A percentile compares a stretch with the other conserved stretches of the same genome.
Evolutionary conservation across 352 stramenopile genomes (phyloP).

Genomic region (Phytophthora macrochlamydospora): DNA sequence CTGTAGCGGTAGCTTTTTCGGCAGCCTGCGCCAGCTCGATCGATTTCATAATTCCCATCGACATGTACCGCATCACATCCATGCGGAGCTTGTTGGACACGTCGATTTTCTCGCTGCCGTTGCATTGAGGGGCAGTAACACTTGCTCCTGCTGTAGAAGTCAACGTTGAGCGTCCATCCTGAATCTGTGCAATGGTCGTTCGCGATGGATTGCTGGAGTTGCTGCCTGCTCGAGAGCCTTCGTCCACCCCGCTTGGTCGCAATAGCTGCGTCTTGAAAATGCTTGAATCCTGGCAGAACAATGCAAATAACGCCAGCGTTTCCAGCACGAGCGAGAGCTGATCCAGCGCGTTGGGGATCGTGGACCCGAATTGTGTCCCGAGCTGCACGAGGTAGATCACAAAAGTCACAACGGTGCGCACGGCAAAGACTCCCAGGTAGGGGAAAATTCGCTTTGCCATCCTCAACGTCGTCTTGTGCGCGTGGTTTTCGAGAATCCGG

Average conservation of each 20-base stretch:
- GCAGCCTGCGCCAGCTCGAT: constrained; percentile 55
- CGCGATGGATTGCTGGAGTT: constrained; percentile 18
- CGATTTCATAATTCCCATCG: constrained; percentile 79
- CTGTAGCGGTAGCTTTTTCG: constrained; percentile 17
- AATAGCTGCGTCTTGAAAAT: constrained; percentile 43
- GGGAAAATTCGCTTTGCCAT: constrained; percentile 87
- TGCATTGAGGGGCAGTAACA: background rate
- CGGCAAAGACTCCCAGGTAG: constrained; percentile 71
- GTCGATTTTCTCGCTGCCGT: constrained; percentile 52
- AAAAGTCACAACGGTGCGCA: constrained; percentile 53
- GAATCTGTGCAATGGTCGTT: constrained; percentile 35
- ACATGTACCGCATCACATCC: constrained; percentile 90
- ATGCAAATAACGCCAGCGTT: constrained; percentile 65
- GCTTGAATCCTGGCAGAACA: constrained; percentile 79
- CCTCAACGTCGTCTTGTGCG: constrained; percentile 71
- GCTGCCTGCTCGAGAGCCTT: constrained; percentile 8
- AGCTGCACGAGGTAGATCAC: constrained; percentile 62
- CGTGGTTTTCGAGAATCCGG: constrained; percentile 72
- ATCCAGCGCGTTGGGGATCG: constrained; percentile 64
- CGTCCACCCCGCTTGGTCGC: background rate
- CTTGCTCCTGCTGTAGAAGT: constrained; percentile 24
- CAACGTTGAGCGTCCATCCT: constrained; percentile 25
- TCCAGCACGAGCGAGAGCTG: constrained; percentile 79
- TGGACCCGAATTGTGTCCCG: constrained; percentile 29
- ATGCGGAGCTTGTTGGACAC: constrained; percentile 82